phyloP scores from a whole-genome alignment of 371 early-diverging fungal genomes.

The Vairimorpha ceranae region DNA sequence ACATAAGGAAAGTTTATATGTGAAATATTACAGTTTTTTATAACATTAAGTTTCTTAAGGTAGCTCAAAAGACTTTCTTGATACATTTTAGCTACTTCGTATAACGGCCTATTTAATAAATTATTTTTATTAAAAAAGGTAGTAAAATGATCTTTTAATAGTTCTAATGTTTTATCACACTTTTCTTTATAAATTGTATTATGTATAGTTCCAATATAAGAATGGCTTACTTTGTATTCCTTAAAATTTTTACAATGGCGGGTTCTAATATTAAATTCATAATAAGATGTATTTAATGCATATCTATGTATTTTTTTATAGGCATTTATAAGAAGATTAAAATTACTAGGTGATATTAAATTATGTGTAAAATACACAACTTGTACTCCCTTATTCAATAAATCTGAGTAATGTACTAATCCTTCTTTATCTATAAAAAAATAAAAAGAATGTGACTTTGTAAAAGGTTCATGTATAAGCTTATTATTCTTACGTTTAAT shows the following conservation, averaged over 20 bases:
- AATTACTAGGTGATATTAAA: background rate
- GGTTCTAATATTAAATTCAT: background rate
- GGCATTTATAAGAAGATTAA: background rate
- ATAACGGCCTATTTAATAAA: background rate
- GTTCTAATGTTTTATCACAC: background rate
- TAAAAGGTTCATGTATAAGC: background rate
- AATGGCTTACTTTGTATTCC: background rate
- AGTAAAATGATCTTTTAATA: background rate
- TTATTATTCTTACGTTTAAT: background rate
- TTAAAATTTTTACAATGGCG: background rate
- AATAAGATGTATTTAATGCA: background rate
- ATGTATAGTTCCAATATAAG: background rate
- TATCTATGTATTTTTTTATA: background rate
- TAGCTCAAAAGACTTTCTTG: background rate
- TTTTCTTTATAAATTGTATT: background rate
- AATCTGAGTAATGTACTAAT: background rate
- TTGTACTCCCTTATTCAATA: background rate
- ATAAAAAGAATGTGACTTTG: background rate
- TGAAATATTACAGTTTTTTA: background rate
- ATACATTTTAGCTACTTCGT: background rate
- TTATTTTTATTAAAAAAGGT: background rate
- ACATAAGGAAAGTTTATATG: background rate
- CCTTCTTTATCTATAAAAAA: conserved; percentile 1
- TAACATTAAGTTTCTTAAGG: background rate
- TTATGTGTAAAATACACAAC: background rate